A percentile compares a stretch with the other conserved stretches of the same genome.
phyloP scores from a whole-genome alignment of 305 asterid species.

The Withania somnifera region DNA sequence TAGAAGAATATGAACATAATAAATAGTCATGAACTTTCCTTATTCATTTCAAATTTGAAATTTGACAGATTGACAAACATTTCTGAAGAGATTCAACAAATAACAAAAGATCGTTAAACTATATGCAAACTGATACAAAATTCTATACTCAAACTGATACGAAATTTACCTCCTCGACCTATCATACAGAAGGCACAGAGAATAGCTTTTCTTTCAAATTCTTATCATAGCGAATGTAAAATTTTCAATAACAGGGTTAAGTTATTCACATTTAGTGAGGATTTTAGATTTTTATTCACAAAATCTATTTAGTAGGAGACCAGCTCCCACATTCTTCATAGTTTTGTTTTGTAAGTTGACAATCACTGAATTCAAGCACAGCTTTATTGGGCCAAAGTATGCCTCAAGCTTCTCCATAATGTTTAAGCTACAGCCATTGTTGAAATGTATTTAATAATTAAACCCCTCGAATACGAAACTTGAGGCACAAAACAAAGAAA shows the following conservation, averaged over 20 bases:
- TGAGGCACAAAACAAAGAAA: not conserved
- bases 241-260: too few relatives aligned
- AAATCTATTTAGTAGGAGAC: too few relatives aligned
- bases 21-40: not conserved
- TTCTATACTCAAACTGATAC: not conserved
- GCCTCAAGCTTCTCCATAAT: not conserved
- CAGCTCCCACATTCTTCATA: too few relatives aligned
- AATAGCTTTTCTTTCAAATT: too few relatives aligned
- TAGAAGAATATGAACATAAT: not conserved
- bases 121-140: not conserved
- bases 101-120: not conserved
- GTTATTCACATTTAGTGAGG: too few relatives aligned
- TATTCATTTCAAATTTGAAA: not conserved
- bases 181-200: not conserved
- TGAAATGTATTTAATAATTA: not conserved
- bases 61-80: not conserved
- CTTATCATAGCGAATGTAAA: too few relatives aligned
- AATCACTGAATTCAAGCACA: not conserved
- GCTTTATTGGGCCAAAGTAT: not conserved
- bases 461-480: not conserved
- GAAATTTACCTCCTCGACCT: not conserved
- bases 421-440: not conserved
- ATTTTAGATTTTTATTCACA: too few relatives aligned
- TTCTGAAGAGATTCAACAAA: not conserved
- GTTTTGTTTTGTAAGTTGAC: not conserved